phyloP scores from a whole-genome alignment of 495 filamentous ascomycete genomes.

The Podospora australis region DNA sequence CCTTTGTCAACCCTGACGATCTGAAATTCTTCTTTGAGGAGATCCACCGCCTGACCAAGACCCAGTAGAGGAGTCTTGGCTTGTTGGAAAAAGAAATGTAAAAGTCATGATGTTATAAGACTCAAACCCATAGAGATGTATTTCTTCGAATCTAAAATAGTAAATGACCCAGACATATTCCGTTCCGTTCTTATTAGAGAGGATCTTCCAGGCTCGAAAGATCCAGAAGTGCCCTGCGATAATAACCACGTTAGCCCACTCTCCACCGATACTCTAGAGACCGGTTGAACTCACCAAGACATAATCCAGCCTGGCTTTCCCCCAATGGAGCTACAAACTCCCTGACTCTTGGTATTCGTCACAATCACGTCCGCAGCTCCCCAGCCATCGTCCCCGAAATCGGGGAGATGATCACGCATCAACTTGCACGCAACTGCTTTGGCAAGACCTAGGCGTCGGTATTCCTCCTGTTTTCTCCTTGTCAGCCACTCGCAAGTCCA shows the following conservation, averaged over 20 bases:
- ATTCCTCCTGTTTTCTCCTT: slow-evolving; percentile 27
- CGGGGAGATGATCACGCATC: slow-evolving; percentile 30
- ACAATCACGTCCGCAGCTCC: slow-evolving; percentile 39
- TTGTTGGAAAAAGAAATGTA: slow-evolving; percentile 6
- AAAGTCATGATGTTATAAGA: neutral
- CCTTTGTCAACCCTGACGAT: slow-evolving; percentile 86
- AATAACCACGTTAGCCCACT: neutral
- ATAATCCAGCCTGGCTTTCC: slow-evolving; percentile 30
- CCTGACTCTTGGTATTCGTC: slow-evolving; percentile 34
- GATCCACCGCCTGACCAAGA: slow-evolving; percentile 61
- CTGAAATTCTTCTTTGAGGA: slow-evolving; percentile 91
- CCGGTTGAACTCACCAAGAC: slow-evolving; percentile 36
- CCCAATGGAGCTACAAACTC: slow-evolving; percentile 38
- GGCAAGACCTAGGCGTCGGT: slow-evolving; percentile 37
- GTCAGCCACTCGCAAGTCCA: neutral
- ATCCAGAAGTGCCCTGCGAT: slow-evolving; percentile 18
- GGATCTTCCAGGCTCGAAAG: slow-evolving; percentile 10
- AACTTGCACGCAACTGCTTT: slow-evolving; percentile 37
- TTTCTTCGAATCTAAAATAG: neutral
- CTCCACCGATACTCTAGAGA: neutral
- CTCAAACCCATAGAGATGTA: neutral
- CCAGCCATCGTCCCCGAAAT: slow-evolving; percentile 34
- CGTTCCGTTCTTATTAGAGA: slow-evolving; percentile 3
- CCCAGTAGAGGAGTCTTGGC: no score
- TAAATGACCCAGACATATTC: neutral